Percentiles rank a stretch among this genome's conserved stretches.
Evolutionary conservation across 2,329 filamentous ascomycete species (phyloP).

Genomic region (Sclerotinia spermophila): DNA sequence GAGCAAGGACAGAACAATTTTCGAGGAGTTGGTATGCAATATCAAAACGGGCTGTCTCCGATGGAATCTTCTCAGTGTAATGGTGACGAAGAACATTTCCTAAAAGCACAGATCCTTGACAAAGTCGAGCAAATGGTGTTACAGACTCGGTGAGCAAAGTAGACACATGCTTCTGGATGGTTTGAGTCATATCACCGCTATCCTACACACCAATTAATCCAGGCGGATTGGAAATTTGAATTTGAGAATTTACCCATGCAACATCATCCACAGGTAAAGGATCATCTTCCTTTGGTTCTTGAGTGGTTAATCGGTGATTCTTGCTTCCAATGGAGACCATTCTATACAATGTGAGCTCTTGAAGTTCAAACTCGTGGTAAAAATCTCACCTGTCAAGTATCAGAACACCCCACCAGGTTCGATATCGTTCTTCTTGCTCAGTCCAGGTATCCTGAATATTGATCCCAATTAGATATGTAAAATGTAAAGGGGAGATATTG

Average conservation of each 20-base stretch:
- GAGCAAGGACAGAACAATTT: slow-evolving; percentile 29
- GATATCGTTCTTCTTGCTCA: slow-evolving; percentile 45
- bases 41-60: slow-evolving; percentile 28
- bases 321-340: slow-evolving; percentile 35
- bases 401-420: slow-evolving; percentile 49
- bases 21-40: slow-evolving; percentile 31
- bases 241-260: slow-evolving; percentile 39
- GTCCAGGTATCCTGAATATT: slow-evolving; percentile 42
- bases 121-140: slow-evolving; percentile 50
- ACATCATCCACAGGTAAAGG: slow-evolving; percentile 36
- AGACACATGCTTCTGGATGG: slow-evolving; percentile 33
- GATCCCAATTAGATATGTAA: slow-evolving; percentile 7
- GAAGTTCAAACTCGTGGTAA: not conserved
- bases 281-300: slow-evolving; percentile 32
- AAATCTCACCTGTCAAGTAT: slow-evolving; percentile 42
- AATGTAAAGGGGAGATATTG: not conserved
- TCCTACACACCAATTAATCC: slow-evolving; percentile 34
- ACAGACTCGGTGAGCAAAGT: slow-evolving; percentile 44
- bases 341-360: slow-evolving; percentile 25
- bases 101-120: slow-evolving; percentile 40
- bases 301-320: slow-evolving; percentile 31
- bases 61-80: slow-evolving; percentile 24
- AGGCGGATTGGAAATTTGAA: not conserved
- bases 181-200: slow-evolving; percentile 37
- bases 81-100: slow-evolving; percentile 38